Conservation (phyloP, 352 stramenopile species). For the Globisporangium camurandrum region DNA sequence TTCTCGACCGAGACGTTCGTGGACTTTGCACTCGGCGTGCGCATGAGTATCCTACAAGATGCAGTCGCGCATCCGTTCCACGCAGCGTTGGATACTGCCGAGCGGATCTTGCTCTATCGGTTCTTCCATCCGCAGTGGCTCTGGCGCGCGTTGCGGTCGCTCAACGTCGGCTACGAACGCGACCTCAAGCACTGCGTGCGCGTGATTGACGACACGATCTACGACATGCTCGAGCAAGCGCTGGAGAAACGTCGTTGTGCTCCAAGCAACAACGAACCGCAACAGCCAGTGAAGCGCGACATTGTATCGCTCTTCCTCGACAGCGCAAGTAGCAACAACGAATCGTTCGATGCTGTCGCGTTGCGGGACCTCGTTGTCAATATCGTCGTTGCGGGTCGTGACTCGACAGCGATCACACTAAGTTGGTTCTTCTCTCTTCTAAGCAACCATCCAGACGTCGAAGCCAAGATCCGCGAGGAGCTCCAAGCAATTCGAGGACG, state of each 20-base stretch:
- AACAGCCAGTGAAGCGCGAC: slow-evolving; percentile 7
- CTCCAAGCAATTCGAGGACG: slow-evolving; percentile 10
- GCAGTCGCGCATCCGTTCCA: slow-evolving; percentile 17
- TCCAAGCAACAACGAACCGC: slow-evolving; percentile 2
- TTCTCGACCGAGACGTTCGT: slow-evolving; percentile 50
- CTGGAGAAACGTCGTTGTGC: too few relatives aligned
- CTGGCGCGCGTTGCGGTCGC: slow-evolving; percentile 32
- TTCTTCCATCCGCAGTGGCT: slow-evolving; percentile 28
- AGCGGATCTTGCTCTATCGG: slow-evolving; percentile 20
- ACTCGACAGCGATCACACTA: slow-evolving; percentile 34
- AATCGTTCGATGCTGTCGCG: background rate
- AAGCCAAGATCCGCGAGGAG: slow-evolving; percentile 20
- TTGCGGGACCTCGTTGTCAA: slow-evolving; percentile 44
- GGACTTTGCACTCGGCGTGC: slow-evolving; percentile 31
- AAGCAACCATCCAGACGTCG: slow-evolving; percentile 24
- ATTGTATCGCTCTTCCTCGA: slow-evolving; percentile 45
- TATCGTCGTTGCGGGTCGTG: slow-evolving; percentile 37
- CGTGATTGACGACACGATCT: slow-evolving; percentile 23
- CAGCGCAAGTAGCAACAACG: background rate
- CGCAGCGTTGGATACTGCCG: slow-evolving; percentile 27
- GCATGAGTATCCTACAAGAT: slow-evolving; percentile 13
- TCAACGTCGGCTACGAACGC: slow-evolving; percentile 23
- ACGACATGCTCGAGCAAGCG: slow-evolving; percentile 24
- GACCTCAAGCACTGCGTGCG: slow-evolving; percentile 23
- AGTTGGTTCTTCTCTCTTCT: slow-evolving; percentile 41